These are phyloP conservation scores for Pythium myriotylum DNA, from an alignment of 352 stramenopile genomes.

Conservation along the genomic window DNA sequence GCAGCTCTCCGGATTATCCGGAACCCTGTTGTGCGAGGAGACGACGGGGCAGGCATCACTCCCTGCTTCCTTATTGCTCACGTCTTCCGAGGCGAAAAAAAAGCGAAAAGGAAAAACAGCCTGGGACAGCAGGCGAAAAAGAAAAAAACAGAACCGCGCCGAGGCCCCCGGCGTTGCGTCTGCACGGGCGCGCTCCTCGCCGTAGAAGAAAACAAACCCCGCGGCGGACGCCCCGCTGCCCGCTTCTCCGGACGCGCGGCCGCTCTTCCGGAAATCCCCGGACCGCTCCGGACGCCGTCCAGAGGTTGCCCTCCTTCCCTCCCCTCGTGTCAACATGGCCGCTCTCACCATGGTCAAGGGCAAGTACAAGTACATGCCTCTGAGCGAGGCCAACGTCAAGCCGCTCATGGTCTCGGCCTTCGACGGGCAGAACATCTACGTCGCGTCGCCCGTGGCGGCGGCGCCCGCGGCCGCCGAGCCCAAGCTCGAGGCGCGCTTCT, in stretches of 20 bases:
- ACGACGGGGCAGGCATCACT: constrained; percentile 14
- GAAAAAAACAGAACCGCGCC: constrained; percentile 37
- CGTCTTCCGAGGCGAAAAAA: constrained; percentile 25
- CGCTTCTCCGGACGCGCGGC: background rate
- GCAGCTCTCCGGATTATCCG: constrained; percentile 10
- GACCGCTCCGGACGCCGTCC: background rate
- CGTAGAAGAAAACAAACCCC: constrained; percentile 14
- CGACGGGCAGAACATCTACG: constrained; percentile 78
- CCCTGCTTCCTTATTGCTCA: constrained; percentile 22
- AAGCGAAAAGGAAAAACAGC: constrained; percentile 31
- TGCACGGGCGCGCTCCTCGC: constrained; percentile 1
- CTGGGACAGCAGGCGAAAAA: constrained; percentile 24
- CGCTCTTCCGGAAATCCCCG: constrained; percentile 13
- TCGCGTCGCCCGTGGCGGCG: constrained; percentile 23
- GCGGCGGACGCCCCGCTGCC: too few species aligned
- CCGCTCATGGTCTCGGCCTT: constrained; percentile 75
- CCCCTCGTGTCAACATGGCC: constrained; percentile 16
- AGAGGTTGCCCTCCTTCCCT: background rate
- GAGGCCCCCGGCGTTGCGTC: constrained; percentile 1
- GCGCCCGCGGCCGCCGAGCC: constrained; percentile 18
- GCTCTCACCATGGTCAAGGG: constrained; percentile 29
- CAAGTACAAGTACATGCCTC: constrained; percentile 84
- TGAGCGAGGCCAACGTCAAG: constrained; percentile 82
- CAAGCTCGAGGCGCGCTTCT: constrained; percentile 48
- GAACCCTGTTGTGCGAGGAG: constrained; percentile 16